Evolutionary conservation across 2,329 filamentous ascomycete species (phyloP), one percentile per base, ranked within the genome.

Genomic region (Fusarium fracticaudum): DNA sequence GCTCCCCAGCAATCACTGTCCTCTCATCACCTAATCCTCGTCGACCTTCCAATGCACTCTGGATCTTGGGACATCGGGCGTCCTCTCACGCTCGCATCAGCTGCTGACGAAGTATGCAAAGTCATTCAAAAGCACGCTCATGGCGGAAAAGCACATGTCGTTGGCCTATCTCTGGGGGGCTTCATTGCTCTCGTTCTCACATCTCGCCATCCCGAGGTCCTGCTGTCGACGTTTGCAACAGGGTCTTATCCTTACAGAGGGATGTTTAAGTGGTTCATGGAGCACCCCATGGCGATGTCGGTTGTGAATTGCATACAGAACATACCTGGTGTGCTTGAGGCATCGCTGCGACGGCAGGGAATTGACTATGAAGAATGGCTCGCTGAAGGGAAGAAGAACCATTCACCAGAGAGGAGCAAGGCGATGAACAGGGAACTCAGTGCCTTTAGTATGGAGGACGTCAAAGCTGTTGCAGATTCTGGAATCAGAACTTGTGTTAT

Each of bases 71-170:
- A 65, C 5, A 48, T 69, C 1, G 48, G 43, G 13, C 51, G 20
- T 1, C 68, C 67, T 0, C 61, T 69, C 7, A 50, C 64, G 1
- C 48, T 69, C 0, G 22, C 57, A 4, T 45, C 31, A 1, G 67
- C 71, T 5, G 64, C 73, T 1, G 62, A 76, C 4, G 58, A 67
- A 33, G 75, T 85, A 17, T 79, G 78, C 8, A 67, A 73, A 3
- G 75, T 84, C 41, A 84, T 85, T 38, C 73, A 71, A 10, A 59
- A 66, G 3, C 77, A 81, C 47, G 83, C 83, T 0, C 79, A 82
- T 35, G 77, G 77, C 38, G 77, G 79, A 10, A 75, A 71, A 5
- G 84, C 84, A 12, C 83, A 85, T 62, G 38, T 85, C n/a, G 82
- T 85, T 15, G 84, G 83, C 6, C 40, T 85, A 15, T 85, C 84